phyloP scores from a whole-genome alignment of 2,329 filamentous ascomycete genomes.

The Seiridium unicorne region DNA sequence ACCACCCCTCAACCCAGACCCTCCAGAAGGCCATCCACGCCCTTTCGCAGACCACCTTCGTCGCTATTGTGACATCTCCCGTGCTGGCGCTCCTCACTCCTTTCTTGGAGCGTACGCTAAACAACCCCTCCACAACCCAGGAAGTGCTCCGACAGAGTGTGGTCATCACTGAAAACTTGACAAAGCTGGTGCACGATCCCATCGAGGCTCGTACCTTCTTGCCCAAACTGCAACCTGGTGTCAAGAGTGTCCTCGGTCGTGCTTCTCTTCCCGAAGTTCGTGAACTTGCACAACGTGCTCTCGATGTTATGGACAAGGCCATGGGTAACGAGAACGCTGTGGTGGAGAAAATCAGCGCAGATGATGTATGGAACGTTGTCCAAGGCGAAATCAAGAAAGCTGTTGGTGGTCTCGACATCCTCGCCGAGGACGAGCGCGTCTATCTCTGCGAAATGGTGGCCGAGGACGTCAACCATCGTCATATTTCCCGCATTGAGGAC shows the following conservation, averaged over 20 bases:
- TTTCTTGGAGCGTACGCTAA: slow-evolving; percentile 88
- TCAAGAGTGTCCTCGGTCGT: slow-evolving; percentile 82
- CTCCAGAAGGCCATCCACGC: slow-evolving; percentile 96
- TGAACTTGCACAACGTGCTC: slow-evolving; percentile 78
- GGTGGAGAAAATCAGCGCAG: slow-evolving; percentile 64
- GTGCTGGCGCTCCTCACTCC: slow-evolving; percentile 93
- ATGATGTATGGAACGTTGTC: slow-evolving; percentile 73
- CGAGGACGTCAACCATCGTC: slow-evolving; percentile 83
- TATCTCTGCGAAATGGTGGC: slow-evolving; percentile 85
- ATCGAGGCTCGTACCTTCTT: slow-evolving; percentile 92
- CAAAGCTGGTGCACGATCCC: slow-evolving; percentile 44
- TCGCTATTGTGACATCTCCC: slow-evolving; percentile 91
- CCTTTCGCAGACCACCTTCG: slow-evolving; percentile 96
- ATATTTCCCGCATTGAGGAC: slow-evolving; percentile 68
- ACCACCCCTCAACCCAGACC: slow-evolving; percentile 84
- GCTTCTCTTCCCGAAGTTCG: slow-evolving; percentile 94
- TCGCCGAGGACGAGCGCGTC: slow-evolving; percentile 62
- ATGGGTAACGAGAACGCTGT: slow-evolving; percentile 73
- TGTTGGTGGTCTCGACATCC: slow-evolving; percentile 59
- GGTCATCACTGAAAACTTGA: slow-evolving; percentile 92
- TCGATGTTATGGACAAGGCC: slow-evolving; percentile 87
- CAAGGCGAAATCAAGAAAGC: slow-evolving; percentile 74
- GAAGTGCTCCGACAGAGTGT: slow-evolving; percentile 95
- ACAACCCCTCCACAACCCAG: slow-evolving; percentile 85
- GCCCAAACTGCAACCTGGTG: slow-evolving; percentile 90